These are phyloP conservation scores for Aschersonia sp. DNA, from an alignment of 2,329 filamentous ascomycete species.

Conservation along the genomic window DNA sequence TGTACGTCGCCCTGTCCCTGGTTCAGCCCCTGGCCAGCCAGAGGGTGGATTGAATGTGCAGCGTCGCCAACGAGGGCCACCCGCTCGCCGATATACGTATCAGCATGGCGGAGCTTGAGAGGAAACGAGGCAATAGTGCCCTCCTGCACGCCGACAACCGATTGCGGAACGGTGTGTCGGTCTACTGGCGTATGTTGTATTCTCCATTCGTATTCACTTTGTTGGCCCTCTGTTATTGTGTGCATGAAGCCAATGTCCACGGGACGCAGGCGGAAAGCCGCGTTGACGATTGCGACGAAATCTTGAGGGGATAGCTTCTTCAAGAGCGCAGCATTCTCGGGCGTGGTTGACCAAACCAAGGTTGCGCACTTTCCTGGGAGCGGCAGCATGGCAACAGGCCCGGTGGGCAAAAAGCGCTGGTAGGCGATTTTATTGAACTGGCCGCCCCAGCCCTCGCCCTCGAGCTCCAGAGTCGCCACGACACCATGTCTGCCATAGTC, in stretches of 20 bases:
- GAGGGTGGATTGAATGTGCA: constrained; percentile 86
- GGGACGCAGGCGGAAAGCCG: constrained; percentile 70
- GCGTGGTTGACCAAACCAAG: constrained; percentile 89
- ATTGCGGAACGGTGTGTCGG: constrained; percentile 44
- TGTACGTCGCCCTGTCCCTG: constrained; percentile 83
- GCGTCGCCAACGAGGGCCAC: constrained; percentile 87
- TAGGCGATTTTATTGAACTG: constrained; percentile 61
- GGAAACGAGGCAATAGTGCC: constrained; percentile 81
- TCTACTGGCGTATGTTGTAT: constrained; percentile 50
- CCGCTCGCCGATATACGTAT: constrained; percentile 82
- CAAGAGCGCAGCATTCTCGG: constrained; percentile 60
- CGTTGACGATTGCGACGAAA: constrained; percentile 81
- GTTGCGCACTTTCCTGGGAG: constrained; percentile 72
- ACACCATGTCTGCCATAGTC: constrained; percentile 85
- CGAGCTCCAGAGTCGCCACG: constrained; percentile 72
- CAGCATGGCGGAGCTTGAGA: constrained; percentile 80
- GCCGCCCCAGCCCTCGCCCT: constrained; percentile 40
- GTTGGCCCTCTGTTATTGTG: constrained; percentile 40
- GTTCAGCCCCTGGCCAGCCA: constrained; percentile 89
- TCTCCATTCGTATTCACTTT: constrained; percentile 75
- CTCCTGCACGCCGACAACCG: constrained; percentile 56
- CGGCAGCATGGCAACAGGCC: constrained; percentile 82
- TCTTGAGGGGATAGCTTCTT: constrained; percentile 60
- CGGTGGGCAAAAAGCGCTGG: constrained; percentile 86
- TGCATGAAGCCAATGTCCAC: constrained; percentile 78